A percentile compares a stretch with the other conserved stretches of the same genome.
phyloP scores from a whole-genome alignment of 148 eudicot species.

The Fagopyrum tataricum region DNA sequence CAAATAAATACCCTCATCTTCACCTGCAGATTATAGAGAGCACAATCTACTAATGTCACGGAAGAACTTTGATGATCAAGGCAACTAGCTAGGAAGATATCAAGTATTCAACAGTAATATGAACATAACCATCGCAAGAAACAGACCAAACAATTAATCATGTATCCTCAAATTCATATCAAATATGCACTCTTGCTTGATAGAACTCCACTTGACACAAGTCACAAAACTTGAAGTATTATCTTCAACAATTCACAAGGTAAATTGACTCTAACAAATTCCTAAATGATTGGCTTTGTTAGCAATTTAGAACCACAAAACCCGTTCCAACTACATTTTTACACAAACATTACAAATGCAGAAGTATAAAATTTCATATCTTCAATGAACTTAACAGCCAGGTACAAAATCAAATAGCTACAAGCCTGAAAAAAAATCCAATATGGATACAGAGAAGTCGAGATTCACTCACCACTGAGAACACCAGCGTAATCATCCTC shows the following conservation, averaged over 20 bases:
- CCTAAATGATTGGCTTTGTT: not conserved
- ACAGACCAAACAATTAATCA: not conserved
- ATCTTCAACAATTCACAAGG: not conserved
- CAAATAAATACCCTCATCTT: slow-evolving; percentile 37
- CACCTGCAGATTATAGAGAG: slow-evolving; percentile 18
- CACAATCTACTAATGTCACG: not conserved
- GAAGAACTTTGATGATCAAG: not conserved
- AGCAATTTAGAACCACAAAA: not conserved
- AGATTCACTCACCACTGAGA: slow-evolving; percentile 23
- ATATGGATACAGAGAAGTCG: not conserved
- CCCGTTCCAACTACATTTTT: not conserved
- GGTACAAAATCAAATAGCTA: not conserved
- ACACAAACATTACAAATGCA: not conserved
- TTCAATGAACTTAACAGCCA: not conserved
- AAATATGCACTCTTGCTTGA: not conserved
- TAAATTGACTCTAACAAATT: not conserved
- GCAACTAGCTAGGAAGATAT: not conserved
- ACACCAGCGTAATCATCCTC: slow-evolving; percentile 29
- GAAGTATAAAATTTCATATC: not conserved
- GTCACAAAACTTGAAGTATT: not conserved
- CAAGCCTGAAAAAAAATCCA: not conserved
- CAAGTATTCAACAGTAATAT: not conserved
- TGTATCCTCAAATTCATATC: not conserved
- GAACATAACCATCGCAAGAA: not conserved
- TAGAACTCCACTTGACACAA: not conserved